Base-by-base conservation (phyloP, 2,329 filamentous ascomycete genomes). In the Periconia macrospinosa region DNA sequence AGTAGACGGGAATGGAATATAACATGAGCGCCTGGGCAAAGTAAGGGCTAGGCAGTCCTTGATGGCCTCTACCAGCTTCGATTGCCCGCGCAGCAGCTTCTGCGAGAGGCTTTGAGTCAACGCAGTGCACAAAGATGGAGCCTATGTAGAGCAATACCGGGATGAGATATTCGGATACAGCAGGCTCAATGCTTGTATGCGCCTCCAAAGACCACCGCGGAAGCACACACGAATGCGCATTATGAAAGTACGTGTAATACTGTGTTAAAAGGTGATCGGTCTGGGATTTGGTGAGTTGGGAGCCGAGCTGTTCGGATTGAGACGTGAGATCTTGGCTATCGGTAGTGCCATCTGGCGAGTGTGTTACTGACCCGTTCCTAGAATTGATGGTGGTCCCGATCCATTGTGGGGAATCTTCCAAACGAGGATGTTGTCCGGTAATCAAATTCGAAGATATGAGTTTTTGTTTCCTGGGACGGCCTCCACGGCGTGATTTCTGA, bases 21-120 rank as follows among this genome's bases (percentile, higher is more conserved):
- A 96, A 78, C 43, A 94, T 75, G 68, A 92, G 80, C 2, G 89
- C 86, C 73, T 96, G 92, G 1, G 94, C 83, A 14, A 85, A 75
- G 64, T 85, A 89, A 9, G 58, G 58, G 45, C 50, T 55, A 3
- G 55, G 50, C 30, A 37, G 41, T 15, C 50, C 47, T 0, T 58
- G 49, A 23, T 53, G 44, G 3, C 45, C 20, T 14, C 54, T 51
- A 18, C 53, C 50, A 15, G 33, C 30, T 9, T 54, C 35, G 11
- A 62, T 58, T 14, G 56, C 50, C 42, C 58, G 53, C 17, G 41
- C 43, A 33, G 59, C 59, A 18, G 54, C 46, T 8, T 61, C 58
- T 43, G 74, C 73, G 45, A 79, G 74, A 1, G 65, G 57, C 33
- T 75, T 73, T 41, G 72, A 75, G 2, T 73, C 71, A 15, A 71